Evolutionary conservation across 2,329 filamentous ascomycete species (phyloP).

Genomic region (Talaromyces marneffei): DNA sequence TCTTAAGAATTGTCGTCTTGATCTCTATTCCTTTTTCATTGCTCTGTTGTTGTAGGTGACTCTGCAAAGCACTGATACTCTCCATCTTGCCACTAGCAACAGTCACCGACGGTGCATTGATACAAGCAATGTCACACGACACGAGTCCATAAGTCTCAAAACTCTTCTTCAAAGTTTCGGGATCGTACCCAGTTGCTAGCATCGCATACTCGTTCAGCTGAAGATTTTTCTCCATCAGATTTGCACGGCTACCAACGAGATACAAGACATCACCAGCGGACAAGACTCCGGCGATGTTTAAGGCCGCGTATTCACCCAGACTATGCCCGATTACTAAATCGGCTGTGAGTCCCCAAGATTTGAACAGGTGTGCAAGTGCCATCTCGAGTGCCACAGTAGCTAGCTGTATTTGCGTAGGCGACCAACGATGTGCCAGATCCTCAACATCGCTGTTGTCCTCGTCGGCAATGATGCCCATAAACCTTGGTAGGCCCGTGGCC

Average conservation of each 20-base stretch:
- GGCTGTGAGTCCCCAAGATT: background rate
- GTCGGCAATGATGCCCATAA: background rate
- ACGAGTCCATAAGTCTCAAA: background rate
- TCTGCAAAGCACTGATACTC: too few species aligned
- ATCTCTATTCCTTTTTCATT: background rate
- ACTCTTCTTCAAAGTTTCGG: background rate
- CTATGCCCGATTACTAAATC: background rate
- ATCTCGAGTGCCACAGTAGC: background rate
- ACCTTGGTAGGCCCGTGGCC: background rate
- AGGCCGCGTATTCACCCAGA: background rate
- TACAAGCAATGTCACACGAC: background rate
- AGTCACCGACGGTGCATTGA: background rate
- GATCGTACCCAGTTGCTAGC: background rate
- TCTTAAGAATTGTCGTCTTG: slow-evolving; percentile 46
- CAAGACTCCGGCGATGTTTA: background rate
- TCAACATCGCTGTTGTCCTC: too few species aligned
- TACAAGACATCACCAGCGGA: background rate
- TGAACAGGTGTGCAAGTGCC: background rate
- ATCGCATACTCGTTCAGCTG: background rate
- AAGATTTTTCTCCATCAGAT: background rate
- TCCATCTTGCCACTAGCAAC: background rate
- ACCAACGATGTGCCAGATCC: background rate
- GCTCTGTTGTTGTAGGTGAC: background rate
- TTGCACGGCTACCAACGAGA: background rate
- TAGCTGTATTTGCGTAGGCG: background rate